Conservation (phyloP, 176 grass and related monocot genomes). For the Alopecurus myosuroides region DNA sequence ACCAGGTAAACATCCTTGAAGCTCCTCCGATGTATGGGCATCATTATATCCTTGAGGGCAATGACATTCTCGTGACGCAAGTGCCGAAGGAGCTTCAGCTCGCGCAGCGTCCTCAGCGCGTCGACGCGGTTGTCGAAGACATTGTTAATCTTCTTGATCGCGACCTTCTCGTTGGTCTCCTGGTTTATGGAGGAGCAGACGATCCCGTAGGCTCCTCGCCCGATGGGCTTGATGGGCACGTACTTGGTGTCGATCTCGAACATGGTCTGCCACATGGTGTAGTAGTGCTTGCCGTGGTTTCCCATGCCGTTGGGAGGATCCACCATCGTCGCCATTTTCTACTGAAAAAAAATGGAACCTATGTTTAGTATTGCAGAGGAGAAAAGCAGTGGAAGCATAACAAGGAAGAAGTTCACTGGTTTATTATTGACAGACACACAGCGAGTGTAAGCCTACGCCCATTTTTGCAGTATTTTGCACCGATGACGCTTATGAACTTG, state of each 20-base stretch:
- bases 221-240: slow-evolving; percentile 52
- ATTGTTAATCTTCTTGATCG: slow-evolving; percentile 52
- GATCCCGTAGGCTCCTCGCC: slow-evolving; percentile 41
- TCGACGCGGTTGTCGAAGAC: slow-evolving; percentile 63
- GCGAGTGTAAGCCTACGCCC: neutral
- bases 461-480: neutral
- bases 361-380: neutral
- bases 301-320: slow-evolving; percentile 50
- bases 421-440: neutral
- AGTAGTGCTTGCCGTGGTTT: slow-evolving; percentile 55
- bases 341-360: neutral
- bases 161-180: slow-evolving; percentile 46
- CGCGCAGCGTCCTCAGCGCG: slow-evolving; percentile 46
- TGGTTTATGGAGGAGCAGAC: slow-evolving; percentile 43
- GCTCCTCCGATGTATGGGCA: slow-evolving; percentile 43
- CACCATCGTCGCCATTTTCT: slow-evolving; percentile 48
- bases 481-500: neutral
- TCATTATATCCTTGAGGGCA: slow-evolving; percentile 63
- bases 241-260: slow-evolving; percentile 61
- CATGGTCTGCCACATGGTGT: slow-evolving; percentile 56
- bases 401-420: neutral
- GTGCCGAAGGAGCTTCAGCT: slow-evolving; percentile 59
- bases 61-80: slow-evolving; percentile 59
- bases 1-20: slow-evolving; percentile 72
- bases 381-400: neutral